Evolutionary conservation across 23 red algal genomes (phyloP), one percentile per base, ranked within the genome.

Genomic region (Gracilariopsis chorda): DNA sequence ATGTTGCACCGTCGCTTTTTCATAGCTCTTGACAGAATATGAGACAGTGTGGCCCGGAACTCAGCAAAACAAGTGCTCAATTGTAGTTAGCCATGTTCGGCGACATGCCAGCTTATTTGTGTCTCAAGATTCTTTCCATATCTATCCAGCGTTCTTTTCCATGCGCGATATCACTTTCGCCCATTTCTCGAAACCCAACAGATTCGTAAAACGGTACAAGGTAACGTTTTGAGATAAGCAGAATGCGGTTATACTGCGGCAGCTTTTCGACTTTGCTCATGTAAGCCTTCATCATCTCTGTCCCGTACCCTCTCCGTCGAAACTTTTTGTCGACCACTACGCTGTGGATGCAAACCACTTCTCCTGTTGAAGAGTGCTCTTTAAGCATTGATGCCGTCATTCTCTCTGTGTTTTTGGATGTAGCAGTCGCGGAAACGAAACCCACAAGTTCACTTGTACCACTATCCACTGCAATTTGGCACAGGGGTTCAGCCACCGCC

Each of bases 111-210:
- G n/a, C n/a, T n/a, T n/a, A n/a, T n/a, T n/a, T n/a, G n/a, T n/a
- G n/a, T n/a, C n/a, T n/a, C n/a, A n/a, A n/a, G n/a, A n/a, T n/a
- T n/a, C n/a, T 32, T 30, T 62, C 62, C 72, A 78, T 51, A 27
- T 78, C 72, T 28, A 53, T 78, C 72, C 72, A 78, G 6, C 27
- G 5, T 19, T 78, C 72, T 53, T 78, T 78, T 9, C 72, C 72
- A 52, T 78, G 72, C 27, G 72, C 44, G 8, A 78, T 51, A 29
- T 35, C 6, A 35, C 72, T 78, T 53, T 27, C 25, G 19, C 72
- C 72, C 16, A 78, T 52, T 3, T 42, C 72, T 5, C 72, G 34
- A 37, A 78, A 78, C 10, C 72, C 72, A 51, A 51, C 41, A 7
- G 43, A 33, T 53, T 78, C 43, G 30, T 78, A 78, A 37, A 78